These are phyloP conservation scores for Calonectria pauciramosa DNA, from an alignment of 2,329 filamentous ascomycete genomes.

Conservation along the genomic window DNA sequence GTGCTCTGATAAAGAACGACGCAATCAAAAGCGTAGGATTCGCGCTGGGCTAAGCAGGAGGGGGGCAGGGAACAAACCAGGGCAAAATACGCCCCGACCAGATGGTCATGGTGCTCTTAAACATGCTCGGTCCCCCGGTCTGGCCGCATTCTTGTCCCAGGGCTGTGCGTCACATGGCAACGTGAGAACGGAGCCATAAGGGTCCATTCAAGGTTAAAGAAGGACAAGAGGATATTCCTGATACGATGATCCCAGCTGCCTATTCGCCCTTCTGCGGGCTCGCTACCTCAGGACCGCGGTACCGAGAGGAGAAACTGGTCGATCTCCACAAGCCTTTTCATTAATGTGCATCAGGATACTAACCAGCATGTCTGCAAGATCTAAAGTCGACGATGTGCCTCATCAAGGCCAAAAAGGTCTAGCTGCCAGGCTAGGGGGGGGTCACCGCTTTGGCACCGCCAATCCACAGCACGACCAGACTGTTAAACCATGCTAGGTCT, in stretches of 20 bases:
- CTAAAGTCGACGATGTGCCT: constrained; percentile 34
- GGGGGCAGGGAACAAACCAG: not conserved
- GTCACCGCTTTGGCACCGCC: constrained; percentile 11
- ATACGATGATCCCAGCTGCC: constrained; percentile 28
- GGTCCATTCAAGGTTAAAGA: constrained; percentile 36
- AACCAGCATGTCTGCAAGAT: constrained; percentile 34
- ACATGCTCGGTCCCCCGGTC: constrained; percentile 19
- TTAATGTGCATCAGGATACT: constrained; percentile 36
- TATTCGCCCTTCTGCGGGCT: constrained; percentile 42
- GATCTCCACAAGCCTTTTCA: constrained; percentile 37
- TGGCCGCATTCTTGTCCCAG: constrained; percentile 30
- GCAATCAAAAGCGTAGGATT: not conserved
- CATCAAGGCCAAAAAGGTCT: constrained; percentile 33
- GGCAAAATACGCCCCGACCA: constrained; percentile 22
- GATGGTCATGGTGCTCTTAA: constrained; percentile 38
- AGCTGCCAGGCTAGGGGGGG: constrained; percentile 13
- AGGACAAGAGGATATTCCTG: constrained; percentile 33
- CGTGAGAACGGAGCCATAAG: constrained; percentile 27
- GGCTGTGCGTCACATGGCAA: constrained; percentile 34
- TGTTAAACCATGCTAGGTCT: not conserved
- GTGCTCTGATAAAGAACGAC: not conserved
- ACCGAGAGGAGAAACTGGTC: constrained; percentile 28
- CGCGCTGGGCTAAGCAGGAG: not conserved
- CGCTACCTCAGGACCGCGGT: constrained; percentile 20
- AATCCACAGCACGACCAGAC: constrained; percentile 10